Percentiles rank a stretch among this genome's conserved stretches.
Evolutionary conservation across 352 stramenopile genomes (phyloP).

Genomic region (Phytopythium helicoides): DNA sequence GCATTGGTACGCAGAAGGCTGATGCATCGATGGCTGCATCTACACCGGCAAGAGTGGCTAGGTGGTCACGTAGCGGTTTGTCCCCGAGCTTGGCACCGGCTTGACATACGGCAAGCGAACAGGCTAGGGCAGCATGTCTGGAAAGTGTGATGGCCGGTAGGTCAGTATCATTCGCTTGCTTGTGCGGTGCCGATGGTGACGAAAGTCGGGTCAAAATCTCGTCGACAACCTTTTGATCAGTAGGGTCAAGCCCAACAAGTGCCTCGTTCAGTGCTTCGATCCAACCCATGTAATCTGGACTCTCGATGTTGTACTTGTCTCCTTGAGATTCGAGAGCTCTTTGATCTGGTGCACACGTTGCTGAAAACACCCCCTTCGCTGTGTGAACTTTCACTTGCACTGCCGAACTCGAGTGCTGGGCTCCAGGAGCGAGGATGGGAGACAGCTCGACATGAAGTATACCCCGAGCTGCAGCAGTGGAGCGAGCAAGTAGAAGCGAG

Average conservation of each 20-base stretch:
- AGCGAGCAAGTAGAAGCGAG: conserved; percentile 49
- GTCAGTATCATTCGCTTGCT: not conserved
- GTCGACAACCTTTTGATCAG: conserved; percentile 46
- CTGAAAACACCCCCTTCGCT: conserved; percentile 63
- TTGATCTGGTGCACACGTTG: conserved; percentile 33
- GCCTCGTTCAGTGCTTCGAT: conserved; percentile 37
- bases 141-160: not conserved
- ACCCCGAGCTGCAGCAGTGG: conserved; percentile 52
- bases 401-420: conserved; percentile 19
- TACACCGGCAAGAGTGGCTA: conserved; percentile 45
- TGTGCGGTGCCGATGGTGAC: too few relatives aligned
- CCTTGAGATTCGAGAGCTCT: too few relatives aligned
- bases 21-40: conserved; percentile 23
- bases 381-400: conserved; percentile 64
- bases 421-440: conserved; percentile 42
- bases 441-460: conserved; percentile 65
- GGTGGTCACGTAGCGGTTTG: conserved; percentile 47
- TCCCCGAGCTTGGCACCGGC: conserved; percentile 64
- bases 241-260: conserved; percentile 40
- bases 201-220: conserved; percentile 17
- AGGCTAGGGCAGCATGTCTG: conserved; percentile 37
- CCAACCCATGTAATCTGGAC: not conserved
- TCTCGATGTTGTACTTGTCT: not conserved
- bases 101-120: conserved; percentile 59
- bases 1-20: conserved; percentile 54